Conservation (phyloP, 2,329 filamentous ascomycete genomes). For the Penicillium sp. region DNA sequence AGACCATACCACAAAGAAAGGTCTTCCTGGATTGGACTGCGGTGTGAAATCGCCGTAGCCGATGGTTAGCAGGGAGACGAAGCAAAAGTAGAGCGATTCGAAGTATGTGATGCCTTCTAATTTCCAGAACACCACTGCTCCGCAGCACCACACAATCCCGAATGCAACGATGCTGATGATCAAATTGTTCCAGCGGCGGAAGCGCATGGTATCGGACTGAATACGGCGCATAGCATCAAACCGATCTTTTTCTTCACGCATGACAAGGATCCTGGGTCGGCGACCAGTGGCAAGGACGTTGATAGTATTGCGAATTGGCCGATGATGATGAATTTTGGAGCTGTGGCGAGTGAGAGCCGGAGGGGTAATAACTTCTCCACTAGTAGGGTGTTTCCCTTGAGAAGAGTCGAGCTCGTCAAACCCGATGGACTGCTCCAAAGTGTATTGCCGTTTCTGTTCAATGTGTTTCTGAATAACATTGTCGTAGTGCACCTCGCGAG, state of each 20-base stretch:
- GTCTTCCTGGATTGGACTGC: conserved; percentile 71
- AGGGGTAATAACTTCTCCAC: background rate
- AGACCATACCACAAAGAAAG: conserved; percentile 93
- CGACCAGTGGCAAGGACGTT: conserved; percentile 18
- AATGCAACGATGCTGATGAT: conserved; percentile 66
- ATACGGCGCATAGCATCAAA: conserved; percentile 81
- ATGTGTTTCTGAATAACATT: conserved; percentile 62
- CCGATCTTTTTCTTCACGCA: conserved; percentile 65
- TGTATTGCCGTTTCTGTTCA: conserved; percentile 53
- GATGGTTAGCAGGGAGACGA: conserved; percentile 77
- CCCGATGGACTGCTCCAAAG: conserved; percentile 54
- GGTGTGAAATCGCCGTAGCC: conserved; percentile 82
- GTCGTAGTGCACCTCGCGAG: conserved; percentile 57
- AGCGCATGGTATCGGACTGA: conserved; percentile 61
- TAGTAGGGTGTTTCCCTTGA: conserved; percentile 4
- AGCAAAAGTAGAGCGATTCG: conserved; percentile 79
- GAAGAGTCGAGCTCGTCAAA: conserved; percentile 23
- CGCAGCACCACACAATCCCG: conserved; percentile 73
- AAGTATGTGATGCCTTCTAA: conserved; percentile 66
- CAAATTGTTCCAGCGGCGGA: conserved; percentile 73
- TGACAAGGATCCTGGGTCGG: conserved; percentile 51
- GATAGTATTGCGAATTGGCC: conserved; percentile 25
- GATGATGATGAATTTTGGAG: conserved; percentile 1
- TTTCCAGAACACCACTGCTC: conserved; percentile 71
- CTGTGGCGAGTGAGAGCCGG: conserved; percentile 6